Evolutionary conservation across 768 basidiomycete genomes (phyloP), one percentile per base, ranked within the genome.

Genomic region (Suillus tomentosus): DNA sequence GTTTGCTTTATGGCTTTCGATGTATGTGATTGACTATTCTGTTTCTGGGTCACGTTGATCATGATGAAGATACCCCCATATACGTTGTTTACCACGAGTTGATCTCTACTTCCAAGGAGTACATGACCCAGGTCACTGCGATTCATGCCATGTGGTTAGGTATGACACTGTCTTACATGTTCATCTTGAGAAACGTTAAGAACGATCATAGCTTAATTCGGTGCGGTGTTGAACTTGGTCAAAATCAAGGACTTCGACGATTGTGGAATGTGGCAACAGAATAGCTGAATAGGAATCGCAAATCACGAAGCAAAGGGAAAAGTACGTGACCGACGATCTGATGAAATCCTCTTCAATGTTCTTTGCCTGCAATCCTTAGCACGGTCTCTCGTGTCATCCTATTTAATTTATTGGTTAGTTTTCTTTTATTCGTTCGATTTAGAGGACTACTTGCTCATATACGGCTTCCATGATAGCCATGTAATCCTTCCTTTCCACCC

Each of bases 101-200:
- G 62, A 96, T 97, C 66, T 80, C 96, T 69, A 96, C 95, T 13
- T 96, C 95, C 37, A 96, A 96, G 72, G 90, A 94, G 77, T 99
- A 99, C 78, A 97, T 98, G 96, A 96, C 96, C 19, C 95, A 95
- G 75, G 97, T 99, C n/a, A 98, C 97, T 3, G 88, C 96, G 0
- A 92, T 99, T 66, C 95, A 99, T 73, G 89, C 97, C 3, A 95
- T 95, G 77, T 99, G 97, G 97, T 85, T 99, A 42, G 95, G 95
- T 93, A 77, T 73, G 83, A 74, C 62, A 3, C 6, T 54, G 61
- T 47, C 5, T 0, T 48, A 64, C 10, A 45, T 11, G 45, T 36
- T 34, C 51, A 50, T n/a, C 15, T 34, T 54, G 36, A 13, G 55
- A 3, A 65, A 47, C 56, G 68, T 65, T 48, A 63, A 37, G 15